A percentile compares a stretch with the other conserved stretches of the same genome.
Conservation (phyloP, 2,329 filamentous ascomycete genomes). For the Calonectria pauciramosa region DNA sequence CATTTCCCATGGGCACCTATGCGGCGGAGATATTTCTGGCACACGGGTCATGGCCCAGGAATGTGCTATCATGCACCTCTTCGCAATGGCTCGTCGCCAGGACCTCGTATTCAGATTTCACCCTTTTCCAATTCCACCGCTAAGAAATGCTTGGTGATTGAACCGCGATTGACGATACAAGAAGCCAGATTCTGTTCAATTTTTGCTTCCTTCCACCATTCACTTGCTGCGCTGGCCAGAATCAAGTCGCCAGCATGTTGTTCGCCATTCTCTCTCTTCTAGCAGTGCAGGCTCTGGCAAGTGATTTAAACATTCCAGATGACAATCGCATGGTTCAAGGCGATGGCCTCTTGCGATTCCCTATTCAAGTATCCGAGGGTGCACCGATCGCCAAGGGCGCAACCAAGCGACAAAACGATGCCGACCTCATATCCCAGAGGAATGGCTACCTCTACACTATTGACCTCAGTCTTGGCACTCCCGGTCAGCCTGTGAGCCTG, state of each 20-base stretch:
- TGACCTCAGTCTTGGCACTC: constrained; percentile 54
- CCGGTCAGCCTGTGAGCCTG: constrained; percentile 54
- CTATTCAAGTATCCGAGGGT: constrained; percentile 46
- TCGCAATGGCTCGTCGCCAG: neutral
- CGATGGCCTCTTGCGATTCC: constrained; percentile 48
- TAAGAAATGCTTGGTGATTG: neutral
- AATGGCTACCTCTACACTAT: constrained; percentile 56
- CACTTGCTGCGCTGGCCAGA: constrained; percentile 45
- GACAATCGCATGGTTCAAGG: constrained; percentile 40
- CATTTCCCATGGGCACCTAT: neutral
- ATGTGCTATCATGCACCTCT: neutral
- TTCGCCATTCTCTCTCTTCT: constrained; percentile 48
- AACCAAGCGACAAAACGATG: constrained; percentile 47
- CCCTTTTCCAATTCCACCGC: neutral
- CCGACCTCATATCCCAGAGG: constrained; percentile 42
- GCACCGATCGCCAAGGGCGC: constrained; percentile 46
- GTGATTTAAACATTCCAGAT: constrained; percentile 36
- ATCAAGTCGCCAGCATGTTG: constrained; percentile 42
- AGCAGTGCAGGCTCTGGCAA: constrained; percentile 46
- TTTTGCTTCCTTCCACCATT: constrained; percentile 29
- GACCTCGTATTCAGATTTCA: neutral
- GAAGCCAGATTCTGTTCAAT: constrained; percentile 19
- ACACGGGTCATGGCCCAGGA: neutral
- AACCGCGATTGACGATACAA: neutral
- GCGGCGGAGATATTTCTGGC: neutral